phyloP scores from a whole-genome alignment of 768 basidiomycete genomes.

The Mycena rosella region DNA sequence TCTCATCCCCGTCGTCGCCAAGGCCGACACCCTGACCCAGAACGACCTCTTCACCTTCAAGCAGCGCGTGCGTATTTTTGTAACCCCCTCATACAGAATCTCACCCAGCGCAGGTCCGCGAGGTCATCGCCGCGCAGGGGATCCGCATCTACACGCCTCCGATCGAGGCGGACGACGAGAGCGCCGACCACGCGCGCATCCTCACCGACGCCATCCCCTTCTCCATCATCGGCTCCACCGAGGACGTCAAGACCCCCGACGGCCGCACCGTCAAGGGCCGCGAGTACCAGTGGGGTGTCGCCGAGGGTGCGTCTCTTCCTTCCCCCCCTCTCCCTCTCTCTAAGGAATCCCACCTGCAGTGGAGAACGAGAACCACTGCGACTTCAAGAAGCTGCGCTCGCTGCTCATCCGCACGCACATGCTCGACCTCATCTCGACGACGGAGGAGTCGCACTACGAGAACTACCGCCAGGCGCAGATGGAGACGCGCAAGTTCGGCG shows the following conservation, averaged over 20 bases:
- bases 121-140: slow-evolving; percentile 90
- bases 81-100: slow-evolving; percentile 1
- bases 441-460: slow-evolving; percentile 97
- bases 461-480: slow-evolving; percentile 98
- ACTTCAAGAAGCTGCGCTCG: slow-evolving; percentile 97
- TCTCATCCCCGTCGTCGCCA: slow-evolving; percentile 96
- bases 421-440: slow-evolving; percentile 96
- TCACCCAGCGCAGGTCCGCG: slow-evolving; percentile 73
- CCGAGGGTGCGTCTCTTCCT: slow-evolving; percentile 65
- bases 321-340: background rate
- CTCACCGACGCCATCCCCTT: slow-evolving; percentile 96
- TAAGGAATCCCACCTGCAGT: slow-evolving; percentile 46
- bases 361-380: slow-evolving; percentile 99
- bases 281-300: slow-evolving; percentile 99
- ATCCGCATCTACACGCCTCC: slow-evolving; percentile 97
- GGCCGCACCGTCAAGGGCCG: slow-evolving; percentile 96
- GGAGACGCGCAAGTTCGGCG: slow-evolving; percentile 99
- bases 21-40: slow-evolving; percentile 97
- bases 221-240: slow-evolving; percentile 97
- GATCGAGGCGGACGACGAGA: slow-evolving; percentile 88
- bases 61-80: slow-evolving; percentile 76
- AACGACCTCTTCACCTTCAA: slow-evolving; percentile 94
- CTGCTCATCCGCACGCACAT: slow-evolving; percentile 97
- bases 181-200: slow-evolving; percentile 88
- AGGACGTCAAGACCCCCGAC: slow-evolving; percentile 92